Conservation (phyloP, 306 rosid species). For the Mucuna pruriens region DNA sequence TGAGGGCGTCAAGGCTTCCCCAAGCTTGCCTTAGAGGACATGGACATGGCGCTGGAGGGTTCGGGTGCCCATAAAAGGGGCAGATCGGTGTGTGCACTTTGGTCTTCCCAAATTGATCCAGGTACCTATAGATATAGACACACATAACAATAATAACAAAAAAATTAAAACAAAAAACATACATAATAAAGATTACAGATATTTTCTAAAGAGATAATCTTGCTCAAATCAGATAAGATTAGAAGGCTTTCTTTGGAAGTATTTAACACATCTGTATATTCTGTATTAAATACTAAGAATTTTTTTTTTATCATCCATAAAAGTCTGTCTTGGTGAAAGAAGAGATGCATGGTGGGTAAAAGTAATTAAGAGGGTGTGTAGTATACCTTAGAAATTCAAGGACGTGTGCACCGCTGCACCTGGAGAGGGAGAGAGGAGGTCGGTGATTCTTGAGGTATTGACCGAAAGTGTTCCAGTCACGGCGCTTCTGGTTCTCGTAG, state of each 20-base stretch:
- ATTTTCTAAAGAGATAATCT: background rate
- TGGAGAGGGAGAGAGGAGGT: conserved; percentile 85
- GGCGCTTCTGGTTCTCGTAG: conserved; percentile 95
- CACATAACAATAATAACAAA: background rate
- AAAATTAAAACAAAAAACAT: background rate
- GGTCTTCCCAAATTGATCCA: conserved; percentile 97
- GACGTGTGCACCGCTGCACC: conserved; percentile 99
- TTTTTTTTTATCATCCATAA: too few relatives aligned
- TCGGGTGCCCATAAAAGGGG: conserved; percentile 93
- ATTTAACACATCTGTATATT: too few relatives aligned
- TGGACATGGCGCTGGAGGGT: conserved; percentile 98
- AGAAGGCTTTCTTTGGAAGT: too few relatives aligned
- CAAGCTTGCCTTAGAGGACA: conserved; percentile 97
- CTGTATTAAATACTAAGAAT: too few relatives aligned
- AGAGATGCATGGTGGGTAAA: conserved; percentile 25
- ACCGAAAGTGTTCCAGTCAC: conserved; percentile 98
- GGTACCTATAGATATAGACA: conserved; percentile 57
- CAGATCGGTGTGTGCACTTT: conserved; percentile 94
- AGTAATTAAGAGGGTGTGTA: background rate
- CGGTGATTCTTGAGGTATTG: conserved; percentile 95
- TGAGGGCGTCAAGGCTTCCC: conserved; percentile 98
- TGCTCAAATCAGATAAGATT: background rate
- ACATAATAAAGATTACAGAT: background rate
- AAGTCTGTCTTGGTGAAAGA: too few relatives aligned
- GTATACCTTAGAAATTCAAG: conserved; percentile 82